Evolutionary conservation across 306 rosid species (phyloP), one percentile per base, ranked within the genome.

Genomic region (Medicago ruthenica): DNA sequence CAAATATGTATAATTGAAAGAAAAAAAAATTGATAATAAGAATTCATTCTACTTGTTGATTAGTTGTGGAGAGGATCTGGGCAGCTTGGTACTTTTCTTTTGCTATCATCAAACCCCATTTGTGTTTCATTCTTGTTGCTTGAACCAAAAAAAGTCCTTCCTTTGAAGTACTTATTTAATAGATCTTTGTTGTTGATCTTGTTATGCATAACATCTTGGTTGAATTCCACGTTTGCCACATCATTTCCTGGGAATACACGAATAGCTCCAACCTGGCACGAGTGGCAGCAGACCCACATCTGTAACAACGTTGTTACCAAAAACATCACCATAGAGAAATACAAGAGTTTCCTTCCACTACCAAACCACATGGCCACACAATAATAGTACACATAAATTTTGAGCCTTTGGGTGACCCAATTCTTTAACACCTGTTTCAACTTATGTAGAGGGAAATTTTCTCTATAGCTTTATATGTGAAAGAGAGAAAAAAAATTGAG

Each of bases 31-130:
- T 15, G 62, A 78, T 48, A 41, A 78, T 48, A 47, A 54, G 74
- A 78, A 80, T 51, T 65, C 4, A 10, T 3, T 45, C 67, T 67
- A 82, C 82, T 77, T 70, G 83, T 88, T 85, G 86, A 92, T 92
- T 90, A 90, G 91, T 95, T 95, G 85, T 95, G 98, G 79, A 95
- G 97, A 87, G 96, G 95, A 95, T 95, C 98, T 80, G 98, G 98
- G 84, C 97, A 95, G 62, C 92, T 95, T 79, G 98, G 97, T 14
- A 95, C 90, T 81, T 74, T 86, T 85, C 98, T 82, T 84, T 95
- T 92, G 77, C 37, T 84, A 6, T 90, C 92, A 55, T 76, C 85
- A 48, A 92, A 87, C 6, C 79, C 87, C 45, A 77, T 80, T 16
- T 72, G 76, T 1, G 79, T 80, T 65, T 14, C 15, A 14, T 58